phyloP scores from a whole-genome alignment of 2,329 filamentous ascomycete species.

The Fusarium gaditjirri region DNA sequence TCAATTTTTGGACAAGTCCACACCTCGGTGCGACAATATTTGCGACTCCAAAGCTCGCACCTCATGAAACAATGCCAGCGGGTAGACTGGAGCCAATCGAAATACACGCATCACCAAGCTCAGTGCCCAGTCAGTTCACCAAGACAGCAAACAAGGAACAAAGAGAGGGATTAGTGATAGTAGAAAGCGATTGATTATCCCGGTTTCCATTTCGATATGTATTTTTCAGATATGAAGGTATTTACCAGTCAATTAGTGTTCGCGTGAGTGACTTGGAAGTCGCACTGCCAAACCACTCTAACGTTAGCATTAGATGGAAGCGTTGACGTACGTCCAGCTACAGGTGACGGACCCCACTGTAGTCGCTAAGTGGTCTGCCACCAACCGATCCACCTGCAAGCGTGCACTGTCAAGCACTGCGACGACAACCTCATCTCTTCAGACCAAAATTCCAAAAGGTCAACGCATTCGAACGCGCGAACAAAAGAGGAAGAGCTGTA shows the following conservation, averaged over 20 bases:
- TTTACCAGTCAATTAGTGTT: background rate
- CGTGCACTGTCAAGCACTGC: background rate
- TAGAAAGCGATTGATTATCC: fast-evolving
- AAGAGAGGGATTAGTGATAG: fast-evolving
- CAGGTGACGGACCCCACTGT: background rate
- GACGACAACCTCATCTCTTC: background rate
- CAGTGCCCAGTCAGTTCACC: background rate
- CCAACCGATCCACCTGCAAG: background rate
- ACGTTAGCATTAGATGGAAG: no score
- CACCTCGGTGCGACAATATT: no score
- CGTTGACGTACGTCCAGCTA: background rate
- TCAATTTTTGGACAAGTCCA: background rate
- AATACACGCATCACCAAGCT: background rate
- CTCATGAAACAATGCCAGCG: background rate
- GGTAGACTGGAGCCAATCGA: background rate
- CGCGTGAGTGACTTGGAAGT: background rate
- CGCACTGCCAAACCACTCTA: background rate
- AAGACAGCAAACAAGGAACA: no score
- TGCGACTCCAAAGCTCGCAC: background rate
- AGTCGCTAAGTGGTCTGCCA: background rate
- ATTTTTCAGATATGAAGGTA: fast-evolving
- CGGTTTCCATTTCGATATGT: fast-evolving
- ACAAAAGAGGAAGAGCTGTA: background rate
- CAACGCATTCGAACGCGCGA: background rate
- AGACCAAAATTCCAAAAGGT: background rate